phyloP scores from a whole-genome alignment of 2,329 filamentous ascomycete genomes.

The Fusarium sp. region DNA sequence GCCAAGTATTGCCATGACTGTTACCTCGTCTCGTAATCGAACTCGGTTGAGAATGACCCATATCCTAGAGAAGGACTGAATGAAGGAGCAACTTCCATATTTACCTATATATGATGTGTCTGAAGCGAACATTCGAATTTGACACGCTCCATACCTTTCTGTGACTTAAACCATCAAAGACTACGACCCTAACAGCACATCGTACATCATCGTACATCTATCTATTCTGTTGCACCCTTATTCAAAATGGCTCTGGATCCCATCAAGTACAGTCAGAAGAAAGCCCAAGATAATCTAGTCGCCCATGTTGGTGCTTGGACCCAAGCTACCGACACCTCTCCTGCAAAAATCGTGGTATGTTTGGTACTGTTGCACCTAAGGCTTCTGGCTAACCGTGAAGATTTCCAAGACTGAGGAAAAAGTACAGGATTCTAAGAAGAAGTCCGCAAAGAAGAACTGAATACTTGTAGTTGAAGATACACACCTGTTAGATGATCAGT shows the following conservation, averaged over 20 bases:
- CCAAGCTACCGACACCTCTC: background rate
- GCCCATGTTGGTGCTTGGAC: constrained; percentile 2
- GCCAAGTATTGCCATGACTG: background rate
- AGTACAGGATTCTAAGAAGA: background rate
- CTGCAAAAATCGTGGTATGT: background rate
- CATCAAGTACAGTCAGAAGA: background rate
- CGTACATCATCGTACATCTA: background rate
- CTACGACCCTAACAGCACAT: background rate
- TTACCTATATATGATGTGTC: background rate
- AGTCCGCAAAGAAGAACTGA: background rate
- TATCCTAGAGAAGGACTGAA: background rate
- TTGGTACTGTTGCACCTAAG: rapidly evolving
- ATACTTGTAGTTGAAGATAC: too few species aligned
- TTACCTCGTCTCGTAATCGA: background rate
- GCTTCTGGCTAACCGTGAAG: background rate
- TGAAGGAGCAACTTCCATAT: rapidly evolving
- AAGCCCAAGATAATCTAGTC: background rate
- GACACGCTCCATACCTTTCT: background rate
- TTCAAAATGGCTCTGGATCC: constrained; percentile 4
- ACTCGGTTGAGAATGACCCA: background rate
- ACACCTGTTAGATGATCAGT: too few species aligned
- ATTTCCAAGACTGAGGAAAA: background rate
- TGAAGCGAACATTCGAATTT: rapidly evolving
- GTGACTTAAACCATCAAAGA: background rate
- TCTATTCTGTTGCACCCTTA: background rate